These are phyloP conservation scores for Solanum pennellii DNA, from an alignment of 257 asterid species.

Conservation along the genomic window DNA sequence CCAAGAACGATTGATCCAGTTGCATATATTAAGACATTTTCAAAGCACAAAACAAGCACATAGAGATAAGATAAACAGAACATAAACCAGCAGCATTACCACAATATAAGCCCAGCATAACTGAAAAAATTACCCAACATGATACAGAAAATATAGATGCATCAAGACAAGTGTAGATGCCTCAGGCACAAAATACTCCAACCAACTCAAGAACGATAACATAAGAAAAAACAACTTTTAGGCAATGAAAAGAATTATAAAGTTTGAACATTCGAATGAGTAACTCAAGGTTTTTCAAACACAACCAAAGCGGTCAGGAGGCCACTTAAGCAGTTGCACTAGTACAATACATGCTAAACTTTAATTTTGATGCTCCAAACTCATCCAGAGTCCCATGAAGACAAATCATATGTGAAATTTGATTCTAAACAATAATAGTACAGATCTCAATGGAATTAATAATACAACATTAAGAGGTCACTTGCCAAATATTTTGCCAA, in stretches of 20 bases:
- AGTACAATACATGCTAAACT: too few species aligned
- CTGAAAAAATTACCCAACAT: background rate
- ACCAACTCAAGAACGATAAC: background rate
- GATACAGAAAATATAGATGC: background rate
- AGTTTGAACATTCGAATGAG: background rate
- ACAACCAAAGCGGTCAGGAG: too few species aligned
- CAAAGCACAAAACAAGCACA: background rate
- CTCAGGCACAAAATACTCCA: background rate
- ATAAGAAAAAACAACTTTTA: background rate
- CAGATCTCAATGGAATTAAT: too few species aligned
- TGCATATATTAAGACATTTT: background rate
- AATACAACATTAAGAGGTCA: too few species aligned
- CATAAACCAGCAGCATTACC: background rate
- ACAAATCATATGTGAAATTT: too few species aligned
- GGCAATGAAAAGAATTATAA: background rate
- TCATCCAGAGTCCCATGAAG: background rate
- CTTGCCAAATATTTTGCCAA: too few species aligned
- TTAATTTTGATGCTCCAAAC: too few species aligned
- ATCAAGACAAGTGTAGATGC: background rate
- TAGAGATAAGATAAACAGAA: background rate
- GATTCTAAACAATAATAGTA: too few species aligned
- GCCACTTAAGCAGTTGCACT: too few species aligned
- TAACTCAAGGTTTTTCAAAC: background rate
- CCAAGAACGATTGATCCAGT: slow-evolving; percentile 1
- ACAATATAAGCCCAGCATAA: background rate